These are phyloP conservation scores for Bipolaris cookei DNA, from an alignment of 2,329 filamentous ascomycete genomes.

Conservation along the genomic window DNA sequence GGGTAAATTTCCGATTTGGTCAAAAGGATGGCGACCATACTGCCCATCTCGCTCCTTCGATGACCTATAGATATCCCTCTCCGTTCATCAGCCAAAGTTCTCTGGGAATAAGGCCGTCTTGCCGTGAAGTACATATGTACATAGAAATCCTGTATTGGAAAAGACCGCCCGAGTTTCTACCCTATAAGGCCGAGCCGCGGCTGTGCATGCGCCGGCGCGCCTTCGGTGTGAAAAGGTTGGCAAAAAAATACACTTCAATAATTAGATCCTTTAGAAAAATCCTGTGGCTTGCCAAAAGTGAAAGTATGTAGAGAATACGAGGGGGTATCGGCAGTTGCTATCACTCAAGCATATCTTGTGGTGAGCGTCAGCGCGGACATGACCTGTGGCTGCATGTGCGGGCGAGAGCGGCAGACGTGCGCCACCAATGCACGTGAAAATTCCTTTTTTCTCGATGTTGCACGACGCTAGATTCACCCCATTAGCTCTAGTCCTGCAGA, in stretches of 20 bases:
- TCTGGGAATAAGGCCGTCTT: not conserved
- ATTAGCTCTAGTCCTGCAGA: not conserved
- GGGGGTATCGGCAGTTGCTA: not conserved
- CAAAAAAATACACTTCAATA: not conserved
- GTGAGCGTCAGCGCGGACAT: not conserved
- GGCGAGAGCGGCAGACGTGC: not conserved
- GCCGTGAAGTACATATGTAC: slow-evolving; percentile 28
- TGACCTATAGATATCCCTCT: slow-evolving; percentile 50
- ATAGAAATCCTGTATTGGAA: slow-evolving; percentile 45
- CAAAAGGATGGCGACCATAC: slow-evolving; percentile 46
- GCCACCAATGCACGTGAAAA: not conserved
- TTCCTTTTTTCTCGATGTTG: not conserved
- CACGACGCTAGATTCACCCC: not conserved
- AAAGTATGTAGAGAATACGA: not conserved
- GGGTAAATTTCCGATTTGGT: slow-evolving; percentile 42
- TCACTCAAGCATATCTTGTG: not conserved
- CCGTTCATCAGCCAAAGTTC: slow-evolving; percentile 41
- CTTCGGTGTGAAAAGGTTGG: slow-evolving; percentile 39
- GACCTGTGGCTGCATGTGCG: not conserved
- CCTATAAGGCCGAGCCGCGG: slow-evolving; percentile 45
- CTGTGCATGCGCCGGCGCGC: slow-evolving; percentile 42
- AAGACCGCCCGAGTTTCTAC: slow-evolving; percentile 6
- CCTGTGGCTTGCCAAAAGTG: slow-evolving; percentile 14
- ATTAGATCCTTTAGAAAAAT: slow-evolving; percentile 18
- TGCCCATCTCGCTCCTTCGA: slow-evolving; percentile 45